Evolutionary conservation across 257 asterid species (phyloP), one percentile per base, ranked within the genome.

Genomic region (Pogostemon cablin): DNA sequence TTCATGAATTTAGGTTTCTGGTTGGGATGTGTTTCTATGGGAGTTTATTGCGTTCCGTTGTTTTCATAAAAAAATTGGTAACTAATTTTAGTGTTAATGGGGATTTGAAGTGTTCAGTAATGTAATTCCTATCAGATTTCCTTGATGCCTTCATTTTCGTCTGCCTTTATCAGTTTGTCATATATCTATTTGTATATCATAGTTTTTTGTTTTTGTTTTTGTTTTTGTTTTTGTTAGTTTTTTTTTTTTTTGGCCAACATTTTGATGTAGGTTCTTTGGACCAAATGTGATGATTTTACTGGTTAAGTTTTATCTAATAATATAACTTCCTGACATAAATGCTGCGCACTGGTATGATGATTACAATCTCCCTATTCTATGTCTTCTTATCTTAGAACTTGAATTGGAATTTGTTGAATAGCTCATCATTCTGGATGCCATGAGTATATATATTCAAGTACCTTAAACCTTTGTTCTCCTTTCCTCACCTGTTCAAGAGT

Each of bases 401-500:
- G 12, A 60, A 6, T 15, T 40, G 1, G 39, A 9, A 39, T 41
- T 12, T 39, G 39, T 49, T 20, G 1, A 37, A n/a, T 34, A 37
- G 46, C 50, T 68, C 49, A 32, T 73, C 1, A 25, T 73, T 43
- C 37, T 3, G 54, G 41, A 53, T 25, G 41, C 9, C 5, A 38
- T 63, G 48, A 9, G 44, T 32, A 72, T 44, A 25, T 44, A 25
- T 63, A 3, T 38, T 42, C 9, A 6, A 53, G n/a, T 7, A 46
- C 72, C 52, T 41, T 59, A 15, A 60, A 3, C 35, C 12, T n/a
- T 32, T 2, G 44, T 4, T 8, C 11, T 59, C 67, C 38, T 20
- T 40, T 8, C n/a, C 15, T 69, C 52, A 15, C 63, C 48, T 57
- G 12, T 65, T 74, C 49, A 25, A 57, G 43, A 10, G 49, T 47